These are phyloP conservation scores for Albophoma yamanashiensis DNA, from an alignment of 2,329 filamentous ascomycete species.

Conservation along the genomic window DNA sequence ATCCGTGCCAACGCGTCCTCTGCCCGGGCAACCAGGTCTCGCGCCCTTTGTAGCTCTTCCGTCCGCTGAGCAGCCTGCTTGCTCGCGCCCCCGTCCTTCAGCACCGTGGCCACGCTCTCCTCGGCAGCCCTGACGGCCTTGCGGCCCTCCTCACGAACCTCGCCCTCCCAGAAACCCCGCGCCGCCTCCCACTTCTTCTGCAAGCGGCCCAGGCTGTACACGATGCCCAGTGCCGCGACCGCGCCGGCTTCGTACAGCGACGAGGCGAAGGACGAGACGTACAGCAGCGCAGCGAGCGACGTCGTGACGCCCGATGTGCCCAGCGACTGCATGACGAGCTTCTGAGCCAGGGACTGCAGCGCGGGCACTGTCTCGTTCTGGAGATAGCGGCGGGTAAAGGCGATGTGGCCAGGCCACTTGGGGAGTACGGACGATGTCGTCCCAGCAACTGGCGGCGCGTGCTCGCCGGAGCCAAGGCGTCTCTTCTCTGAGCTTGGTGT, in stretches of 20 bases:
- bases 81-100: constrained; percentile 22
- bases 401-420: constrained; percentile 67
- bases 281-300: constrained; percentile 43
- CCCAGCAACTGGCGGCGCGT: constrained; percentile 13
- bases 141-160: constrained; percentile 56
- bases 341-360: constrained; percentile 62
- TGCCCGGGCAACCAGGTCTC: constrained; percentile 36
- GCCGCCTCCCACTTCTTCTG: constrained; percentile 54
- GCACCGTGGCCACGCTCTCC: constrained; percentile 35
- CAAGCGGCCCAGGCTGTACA: constrained; percentile 47
- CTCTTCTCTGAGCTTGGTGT: constrained; percentile 5
- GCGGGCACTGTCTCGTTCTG: constrained; percentile 57
- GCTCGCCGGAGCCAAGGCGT: constrained; percentile 13
- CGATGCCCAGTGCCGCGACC: constrained; percentile 48
- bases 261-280: constrained; percentile 42
- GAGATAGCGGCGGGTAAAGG: constrained; percentile 56
- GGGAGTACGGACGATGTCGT: constrained; percentile 13
- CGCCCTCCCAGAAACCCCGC: constrained; percentile 51
- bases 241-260: constrained; percentile 51
- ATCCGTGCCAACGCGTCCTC: constrained; percentile 36
- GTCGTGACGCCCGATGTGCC: constrained; percentile 57
- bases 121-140: constrained; percentile 50
- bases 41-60: constrained; percentile 27
- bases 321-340: constrained; percentile 63
- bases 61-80: constrained; percentile 13